A percentile compares a stretch with the other conserved stretches of the same genome.
These are phyloP conservation scores for Termitomyces sp. DNA, from an alignment of 768 basidiomycete genomes.

Conservation along the genomic window DNA sequence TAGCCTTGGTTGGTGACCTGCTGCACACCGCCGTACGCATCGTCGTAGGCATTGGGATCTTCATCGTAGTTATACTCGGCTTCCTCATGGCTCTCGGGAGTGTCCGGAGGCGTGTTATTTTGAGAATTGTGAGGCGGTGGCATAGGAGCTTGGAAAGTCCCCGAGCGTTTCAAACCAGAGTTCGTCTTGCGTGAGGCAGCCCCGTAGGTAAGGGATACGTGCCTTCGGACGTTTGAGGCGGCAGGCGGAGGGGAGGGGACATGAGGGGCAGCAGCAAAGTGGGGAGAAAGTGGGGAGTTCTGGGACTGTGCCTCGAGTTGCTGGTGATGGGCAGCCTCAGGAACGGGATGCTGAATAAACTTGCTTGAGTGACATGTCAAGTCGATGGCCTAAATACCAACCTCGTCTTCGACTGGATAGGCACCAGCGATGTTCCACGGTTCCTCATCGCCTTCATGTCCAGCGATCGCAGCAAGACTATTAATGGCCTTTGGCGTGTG, in stretches of 20 bases:
- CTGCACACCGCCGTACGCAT: constrained; percentile 46
- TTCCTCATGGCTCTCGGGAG: constrained; percentile 37
- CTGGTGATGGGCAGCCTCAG: constrained; percentile 33
- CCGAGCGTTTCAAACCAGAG: constrained; percentile 64
- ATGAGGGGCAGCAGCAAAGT: constrained; percentile 42
- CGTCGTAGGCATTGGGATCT: constrained; percentile 49
- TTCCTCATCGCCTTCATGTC: constrained; percentile 84
- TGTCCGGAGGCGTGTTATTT: constrained; percentile 33
- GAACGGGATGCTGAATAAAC: constrained; percentile 18
- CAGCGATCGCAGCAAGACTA: constrained; percentile 79
- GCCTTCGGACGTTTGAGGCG: constrained; percentile 68
- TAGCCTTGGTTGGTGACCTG: constrained; percentile 25
- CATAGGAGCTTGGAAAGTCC: constrained; percentile 60
- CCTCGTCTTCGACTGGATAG: constrained; percentile 63
- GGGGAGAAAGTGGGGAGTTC: constrained; percentile 61
- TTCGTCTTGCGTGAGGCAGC: constrained; percentile 47
- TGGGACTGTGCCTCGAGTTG: constrained; percentile 43
- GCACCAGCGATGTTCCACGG: constrained; percentile 71
- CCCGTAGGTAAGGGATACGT: constrained; percentile 75
- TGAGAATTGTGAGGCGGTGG: constrained; percentile 28
- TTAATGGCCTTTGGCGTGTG: constrained; percentile 71
- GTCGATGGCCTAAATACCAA: constrained; percentile 20
- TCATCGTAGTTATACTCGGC: constrained; percentile 51
- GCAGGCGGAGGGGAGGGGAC: constrained; percentile 68
- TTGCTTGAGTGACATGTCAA: constrained; percentile 4